Conservation (phyloP, 306 rosid species). For the Hippophae tibetana region DNA sequence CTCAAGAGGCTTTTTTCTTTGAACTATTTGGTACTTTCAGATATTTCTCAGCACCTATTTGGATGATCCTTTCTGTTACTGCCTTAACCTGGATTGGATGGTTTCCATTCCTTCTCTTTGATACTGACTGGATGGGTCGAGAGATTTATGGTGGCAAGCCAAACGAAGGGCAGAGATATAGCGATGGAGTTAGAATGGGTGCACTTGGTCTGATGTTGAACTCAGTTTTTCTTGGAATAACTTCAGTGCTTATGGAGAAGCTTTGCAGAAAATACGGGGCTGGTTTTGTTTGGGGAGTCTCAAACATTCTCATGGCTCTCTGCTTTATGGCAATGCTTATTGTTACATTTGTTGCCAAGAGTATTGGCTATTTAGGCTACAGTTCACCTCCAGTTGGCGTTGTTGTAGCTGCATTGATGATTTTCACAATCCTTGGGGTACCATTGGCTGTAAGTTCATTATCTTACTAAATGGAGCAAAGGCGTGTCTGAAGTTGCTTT, state of each 20-base stretch:
- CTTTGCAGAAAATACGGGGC: conserved; percentile 80
- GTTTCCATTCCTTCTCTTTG: conserved; percentile 88
- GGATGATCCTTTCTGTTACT: conserved; percentile 67
- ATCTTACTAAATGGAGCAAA: conserved; percentile 18
- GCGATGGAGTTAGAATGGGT: conserved; percentile 84
- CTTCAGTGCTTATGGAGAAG: conserved; percentile 81
- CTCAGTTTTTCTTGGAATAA: conserved; percentile 82
- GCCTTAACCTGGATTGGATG: conserved; percentile 90
- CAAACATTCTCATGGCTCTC: conserved; percentile 71
- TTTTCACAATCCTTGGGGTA: conserved; percentile 73
- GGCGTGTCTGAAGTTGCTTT: not conserved
- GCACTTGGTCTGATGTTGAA: conserved; percentile 84
- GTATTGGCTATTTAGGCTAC: conserved; percentile 35
- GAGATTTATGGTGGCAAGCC: conserved; percentile 96
- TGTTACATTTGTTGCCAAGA: conserved; percentile 55
- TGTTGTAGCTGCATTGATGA: conserved; percentile 47
- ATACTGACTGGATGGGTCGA: conserved; percentile 99
- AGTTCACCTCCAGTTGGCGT: conserved; percentile 59
- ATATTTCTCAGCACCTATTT: conserved; percentile 58
- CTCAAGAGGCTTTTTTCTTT: conserved; percentile 86
- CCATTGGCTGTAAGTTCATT: conserved; percentile 72
- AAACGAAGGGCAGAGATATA: conserved; percentile 60
- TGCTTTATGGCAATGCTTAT: conserved; percentile 74
- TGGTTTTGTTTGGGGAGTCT: conserved; percentile 83
- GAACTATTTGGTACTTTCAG: conserved; percentile 80